phyloP scores from a whole-genome alignment of 1,139 yeast species.

The Blastobotrys buckinghamii region DNA sequence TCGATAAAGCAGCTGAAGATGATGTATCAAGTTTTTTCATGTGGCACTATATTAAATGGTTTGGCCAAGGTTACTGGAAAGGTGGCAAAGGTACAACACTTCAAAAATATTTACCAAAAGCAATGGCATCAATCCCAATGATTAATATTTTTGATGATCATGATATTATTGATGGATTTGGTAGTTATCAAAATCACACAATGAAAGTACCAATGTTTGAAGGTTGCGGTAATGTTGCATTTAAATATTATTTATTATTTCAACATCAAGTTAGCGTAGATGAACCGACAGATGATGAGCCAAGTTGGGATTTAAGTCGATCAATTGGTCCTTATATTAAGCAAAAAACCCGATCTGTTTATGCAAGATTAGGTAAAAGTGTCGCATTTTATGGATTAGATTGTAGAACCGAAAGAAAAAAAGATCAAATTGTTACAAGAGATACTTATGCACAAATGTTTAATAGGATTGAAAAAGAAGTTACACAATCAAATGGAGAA shows the following conservation, averaged over 20 bases:
- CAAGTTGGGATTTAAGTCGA: conserved; percentile 33
- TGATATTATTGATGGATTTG: conserved; percentile 93
- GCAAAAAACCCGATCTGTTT: conserved; percentile 60
- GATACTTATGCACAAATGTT: conserved; percentile 59
- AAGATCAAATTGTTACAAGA: conserved; percentile 49
- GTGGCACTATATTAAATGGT: conserved; percentile 76
- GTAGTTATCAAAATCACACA: conserved; percentile 71
- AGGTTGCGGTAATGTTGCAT: conserved; percentile 72
- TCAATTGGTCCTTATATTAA: conserved; percentile 59
- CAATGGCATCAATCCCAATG: conserved; percentile 77
- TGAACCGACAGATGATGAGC: conserved; percentile 28
- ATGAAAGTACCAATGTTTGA: conserved; percentile 65
- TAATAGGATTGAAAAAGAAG: conserved; percentile 50
- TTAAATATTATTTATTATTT: conserved; percentile 80
- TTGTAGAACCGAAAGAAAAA: conserved; percentile 84
- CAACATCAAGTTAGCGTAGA: conserved; percentile 70
- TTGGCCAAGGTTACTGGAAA: conserved; percentile 80
- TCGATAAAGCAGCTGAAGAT: conserved; percentile 42
- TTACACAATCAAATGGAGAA: conserved; percentile 43
- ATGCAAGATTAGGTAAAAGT: conserved; percentile 65
- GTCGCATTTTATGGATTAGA: conserved; percentile 75
- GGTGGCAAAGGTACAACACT: conserved; percentile 61
- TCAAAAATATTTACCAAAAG: conserved; percentile 63
- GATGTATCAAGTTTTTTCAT: conserved; percentile 65
- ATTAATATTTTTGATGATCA: conserved; percentile 80